Evolutionary conservation across 768 basidiomycete genomes (phyloP).

Genomic region (Podaxis carcinomalis): DNA sequence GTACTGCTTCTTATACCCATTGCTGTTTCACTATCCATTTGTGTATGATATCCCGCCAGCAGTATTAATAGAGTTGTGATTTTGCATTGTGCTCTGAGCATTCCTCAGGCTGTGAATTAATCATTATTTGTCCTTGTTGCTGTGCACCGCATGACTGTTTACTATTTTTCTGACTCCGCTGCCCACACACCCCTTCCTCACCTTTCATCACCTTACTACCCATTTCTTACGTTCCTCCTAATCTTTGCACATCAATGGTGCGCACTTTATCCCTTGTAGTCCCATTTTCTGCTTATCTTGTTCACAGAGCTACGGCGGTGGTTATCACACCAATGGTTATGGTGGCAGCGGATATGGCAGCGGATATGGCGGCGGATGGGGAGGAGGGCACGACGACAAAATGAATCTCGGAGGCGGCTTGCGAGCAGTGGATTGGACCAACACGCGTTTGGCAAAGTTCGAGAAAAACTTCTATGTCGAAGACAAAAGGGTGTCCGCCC

Average conservation of each 20-base stretch:
- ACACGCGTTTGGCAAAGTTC: slow-evolving; percentile 71
- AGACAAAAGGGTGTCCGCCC: slow-evolving; percentile 75
- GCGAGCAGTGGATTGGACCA: slow-evolving; percentile 80
- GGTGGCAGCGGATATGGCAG: slow-evolving; percentile 43
- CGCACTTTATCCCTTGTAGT: neutral
- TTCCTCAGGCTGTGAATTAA: neutral
- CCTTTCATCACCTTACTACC: slow-evolving; percentile 5
- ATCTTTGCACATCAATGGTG: slow-evolving; percentile 21
- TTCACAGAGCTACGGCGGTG: slow-evolving; percentile 34
- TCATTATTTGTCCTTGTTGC: slow-evolving; percentile 22
- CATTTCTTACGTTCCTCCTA: slow-evolving; percentile 4
- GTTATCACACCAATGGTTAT: slow-evolving; percentile 27
- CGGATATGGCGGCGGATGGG: slow-evolving; percentile 50
- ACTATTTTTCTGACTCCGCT: slow-evolving; percentile 13
- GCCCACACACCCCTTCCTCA: slow-evolving; percentile 3
- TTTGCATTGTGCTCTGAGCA: neutral
- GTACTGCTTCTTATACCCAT: slow-evolving; percentile 3
- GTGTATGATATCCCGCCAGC: neutral
- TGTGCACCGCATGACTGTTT: neutral
- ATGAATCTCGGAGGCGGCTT: slow-evolving; percentile 86
- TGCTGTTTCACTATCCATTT: neutral
- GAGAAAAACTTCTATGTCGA: slow-evolving; percentile 99
- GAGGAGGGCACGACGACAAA: slow-evolving; percentile 52
- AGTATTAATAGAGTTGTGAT: neutral
- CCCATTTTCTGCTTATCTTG: neutral